Evolutionary conservation across 2,329 filamentous ascomycete genomes (phyloP), one percentile per base, ranked within the genome.

Genomic region (Teratosphaeria epicoccoides): DNA sequence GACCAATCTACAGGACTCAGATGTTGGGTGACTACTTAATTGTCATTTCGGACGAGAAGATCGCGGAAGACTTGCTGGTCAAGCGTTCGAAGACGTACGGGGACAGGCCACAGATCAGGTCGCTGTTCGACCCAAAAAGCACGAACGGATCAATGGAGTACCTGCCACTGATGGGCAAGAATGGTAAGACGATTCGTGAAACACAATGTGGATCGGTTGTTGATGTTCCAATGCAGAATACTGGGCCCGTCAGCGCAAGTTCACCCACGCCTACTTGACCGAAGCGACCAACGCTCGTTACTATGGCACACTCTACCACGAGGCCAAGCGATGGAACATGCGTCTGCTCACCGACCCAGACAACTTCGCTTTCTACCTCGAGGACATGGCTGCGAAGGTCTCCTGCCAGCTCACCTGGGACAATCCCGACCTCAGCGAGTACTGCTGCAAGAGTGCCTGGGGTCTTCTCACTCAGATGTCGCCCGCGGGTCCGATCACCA

Each of bases 351-450:
- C 65, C 49, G 47, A 54, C 37, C 64, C 64, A 4, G 62, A 66
- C 14, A 53, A 55, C 56, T 67, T 26, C 63, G 55, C 25, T 60
- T 67, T 52, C 62, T 67, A 25, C 64, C 64, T 80, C 4, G 76
- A 80, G 57, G 76, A 80, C 55, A 77, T 79, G 75, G 71, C 75
- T 14, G 75, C 77, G n/a, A 79, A 79, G 61, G 70, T 80, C 50
- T 78, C 79, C 74, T 76, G 73, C 47, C 68, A 72, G 49, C 59
- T 79, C 44, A 75, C 75, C 12, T 79, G 76, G 76, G 77, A 78
- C 52, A 74, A 79, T 49, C 68, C 72, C 6, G 66, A 63, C 43
- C 59, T 76, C 37, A 78, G 75, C 61, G 66, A 71, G 49, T 71
- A 74, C 55, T 73, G 73, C 54, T 76, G 71, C 9, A 71, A 71